Base-by-base conservation (phyloP, 2,329 filamentous ascomycete species). In the Reticulascus tulasneorum region DNA sequence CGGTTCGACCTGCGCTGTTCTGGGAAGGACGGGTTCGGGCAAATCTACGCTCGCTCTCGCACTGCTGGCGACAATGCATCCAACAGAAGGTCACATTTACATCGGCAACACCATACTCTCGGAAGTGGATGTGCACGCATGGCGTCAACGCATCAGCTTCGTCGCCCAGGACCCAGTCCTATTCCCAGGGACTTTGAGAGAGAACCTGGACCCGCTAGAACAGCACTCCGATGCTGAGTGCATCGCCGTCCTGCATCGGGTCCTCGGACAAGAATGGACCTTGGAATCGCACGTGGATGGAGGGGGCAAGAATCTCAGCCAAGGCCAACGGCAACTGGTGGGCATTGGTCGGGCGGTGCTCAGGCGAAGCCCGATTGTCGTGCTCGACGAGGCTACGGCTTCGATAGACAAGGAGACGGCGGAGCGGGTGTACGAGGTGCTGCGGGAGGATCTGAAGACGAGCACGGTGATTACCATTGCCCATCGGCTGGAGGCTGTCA, bases 11-110 rank as follows among this genome's bases (percentile, higher is more conserved):
- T 77, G 77, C 24, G 75, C 75, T 0, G 77, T 95, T 6, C 82
- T 91, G 2, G 89, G 89, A 2, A 79, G 89, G 23, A 95, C 90
- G 0, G 83, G 86, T 0, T 93, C 86, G 0, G 89, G 89, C 12
- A 96, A 96, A 62, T 90, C 84, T 19, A 95, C 89, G 0, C 64
- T 82, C 3, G 77, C 77, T 3, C 69, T 81, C 20, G 73, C 73
- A 3, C 63, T 82, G 1, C 65, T 79, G 0, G 73, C 70, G 4
- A 78, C 75, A 0, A 64, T 80, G 26, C 64, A 69, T 2, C 73
- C 77, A 0, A 55, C 55, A 3, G 53, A 57, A 1, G 77, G 78
- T 1, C 54, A 52, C n/a, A 69, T 82, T 28, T 66, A 55, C 15
- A 73, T 82, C 35, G 78, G 79, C 28, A 58, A 52, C 33, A 50